Evolutionary conservation across 208 protist species (phyloP).

Genomic region (Hexamita inflata): DNA sequence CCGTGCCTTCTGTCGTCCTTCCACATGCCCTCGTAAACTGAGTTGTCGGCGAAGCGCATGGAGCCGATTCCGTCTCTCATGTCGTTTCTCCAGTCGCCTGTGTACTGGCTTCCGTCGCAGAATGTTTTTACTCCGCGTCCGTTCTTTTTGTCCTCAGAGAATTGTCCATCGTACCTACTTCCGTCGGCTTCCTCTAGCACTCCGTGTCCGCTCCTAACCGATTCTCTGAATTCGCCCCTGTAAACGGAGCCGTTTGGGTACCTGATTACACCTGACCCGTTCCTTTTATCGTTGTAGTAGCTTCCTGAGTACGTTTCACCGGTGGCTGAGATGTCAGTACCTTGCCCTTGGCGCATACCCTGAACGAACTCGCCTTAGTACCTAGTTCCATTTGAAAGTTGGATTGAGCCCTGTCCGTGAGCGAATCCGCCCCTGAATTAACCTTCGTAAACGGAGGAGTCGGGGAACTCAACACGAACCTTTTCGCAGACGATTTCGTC

Average conservation of each 20-base stretch:
- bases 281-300: conserved; percentile 11
- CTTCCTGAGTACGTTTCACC: conserved; percentile 24
- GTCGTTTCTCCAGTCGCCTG: conserved; percentile 10
- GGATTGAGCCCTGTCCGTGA: conserved; percentile 9
- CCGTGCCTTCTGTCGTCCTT: conserved; percentile 16
- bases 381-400: conserved; percentile 15
- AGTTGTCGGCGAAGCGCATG: conserved; percentile 21
- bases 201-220: conserved; percentile 16
- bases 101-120: conserved; percentile 13
- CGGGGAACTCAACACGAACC: conserved; percentile 24
- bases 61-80: conserved; percentile 24
- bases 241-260: conserved; percentile 30
- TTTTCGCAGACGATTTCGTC: conserved; percentile 24
- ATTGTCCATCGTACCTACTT: conserved; percentile 14
- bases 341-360: conserved; percentile 22
- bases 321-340: background rate
- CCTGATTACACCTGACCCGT: conserved; percentile 19
- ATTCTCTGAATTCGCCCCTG: conserved; percentile 21
- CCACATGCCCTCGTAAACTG: conserved; percentile 31
- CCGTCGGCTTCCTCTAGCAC: background rate
- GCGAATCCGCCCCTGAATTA: conserved; percentile 22
- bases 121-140: background rate
- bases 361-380: conserved; percentile 33
- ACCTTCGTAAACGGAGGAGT: conserved; percentile 28
- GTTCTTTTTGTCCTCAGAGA: background rate